phyloP scores from a whole-genome alignment of 2,329 filamentous ascomycete genomes.

The Metarhizium sp. region DNA sequence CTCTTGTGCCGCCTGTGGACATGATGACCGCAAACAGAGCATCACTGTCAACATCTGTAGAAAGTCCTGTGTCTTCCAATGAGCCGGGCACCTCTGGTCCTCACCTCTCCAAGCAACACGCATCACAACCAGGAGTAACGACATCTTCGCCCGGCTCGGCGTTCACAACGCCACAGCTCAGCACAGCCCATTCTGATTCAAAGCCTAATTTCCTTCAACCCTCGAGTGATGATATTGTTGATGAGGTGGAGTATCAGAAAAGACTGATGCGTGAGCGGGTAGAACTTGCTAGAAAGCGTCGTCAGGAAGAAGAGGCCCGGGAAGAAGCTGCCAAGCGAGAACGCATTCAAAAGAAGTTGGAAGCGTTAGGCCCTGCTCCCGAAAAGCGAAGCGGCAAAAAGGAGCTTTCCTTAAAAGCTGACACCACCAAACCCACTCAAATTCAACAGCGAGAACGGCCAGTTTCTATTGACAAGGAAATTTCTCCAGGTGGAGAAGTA shows the following conservation, averaged over 20 bases:
- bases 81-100: slow-evolving; percentile 6
- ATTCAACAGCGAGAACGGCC: slow-evolving; percentile 24
- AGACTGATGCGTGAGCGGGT: slow-evolving; percentile 65
- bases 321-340: slow-evolving; percentile 65
- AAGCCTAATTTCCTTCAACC: slow-evolving; percentile 21
- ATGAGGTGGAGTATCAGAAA: slow-evolving; percentile 55
- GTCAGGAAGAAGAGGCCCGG: slow-evolving; percentile 58
- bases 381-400: slow-evolving; percentile 51
- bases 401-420: slow-evolving; percentile 30
- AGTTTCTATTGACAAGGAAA: slow-evolving; percentile 10
- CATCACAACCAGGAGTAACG: slow-evolving; percentile 16
- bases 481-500: neutral
- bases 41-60: slow-evolving; percentile 40
- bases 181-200: slow-evolving; percentile 16
- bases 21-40: slow-evolving; percentile 33
- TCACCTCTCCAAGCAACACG: slow-evolving; percentile 17
- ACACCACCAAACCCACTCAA: slow-evolving; percentile 25
- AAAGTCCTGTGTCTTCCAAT: slow-evolving; percentile 39
- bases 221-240: slow-evolving; percentile 27
- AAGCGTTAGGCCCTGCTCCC: slow-evolving; percentile 56
- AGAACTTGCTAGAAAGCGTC: slow-evolving; percentile 59
- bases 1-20: slow-evolving; percentile 29
- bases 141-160: slow-evolving; percentile 34
- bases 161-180: slow-evolving; percentile 30
- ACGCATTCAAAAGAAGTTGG: slow-evolving; percentile 62